These are phyloP conservation scores for Populus hybrid DNA, from an alignment of 441 rosid species.

Conservation along the genomic window DNA sequence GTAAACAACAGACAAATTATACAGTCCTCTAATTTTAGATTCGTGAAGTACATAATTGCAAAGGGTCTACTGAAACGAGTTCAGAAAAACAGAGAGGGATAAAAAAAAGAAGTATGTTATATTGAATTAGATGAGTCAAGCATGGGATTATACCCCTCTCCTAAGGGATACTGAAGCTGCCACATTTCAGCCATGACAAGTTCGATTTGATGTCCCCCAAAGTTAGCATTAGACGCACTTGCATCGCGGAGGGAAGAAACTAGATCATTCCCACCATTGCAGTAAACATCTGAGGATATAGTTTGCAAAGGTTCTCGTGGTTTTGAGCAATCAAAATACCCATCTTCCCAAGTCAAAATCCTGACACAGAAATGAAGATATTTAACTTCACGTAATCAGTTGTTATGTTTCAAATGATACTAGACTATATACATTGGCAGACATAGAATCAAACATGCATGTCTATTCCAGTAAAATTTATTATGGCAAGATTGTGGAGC, in stretches of 20 bases:
- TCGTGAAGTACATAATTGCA: background rate
- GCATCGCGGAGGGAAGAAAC: conserved; percentile 19
- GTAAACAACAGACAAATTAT: background rate
- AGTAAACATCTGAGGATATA: conserved; percentile 14
- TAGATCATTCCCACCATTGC: conserved; percentile 18
- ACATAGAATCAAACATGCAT: background rate
- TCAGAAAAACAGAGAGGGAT: too few relatives aligned
- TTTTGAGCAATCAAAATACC: conserved; percentile 32
- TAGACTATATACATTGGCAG: background rate
- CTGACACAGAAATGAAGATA: conserved; percentile 27
- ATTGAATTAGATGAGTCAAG: conserved; percentile 10
- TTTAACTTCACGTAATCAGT: background rate
- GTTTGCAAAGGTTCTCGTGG: conserved; percentile 21
- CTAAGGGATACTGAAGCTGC: conserved; percentile 36
- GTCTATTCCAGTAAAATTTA: background rate
- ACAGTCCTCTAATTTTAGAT: background rate
- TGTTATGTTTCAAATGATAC: background rate
- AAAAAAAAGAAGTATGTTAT: background rate
- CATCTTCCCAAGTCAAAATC: conserved; percentile 61
- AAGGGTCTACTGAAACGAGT: background rate
- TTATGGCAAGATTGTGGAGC: background rate
- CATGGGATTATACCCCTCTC: conserved; percentile 45
- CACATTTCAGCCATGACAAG: conserved; percentile 34
- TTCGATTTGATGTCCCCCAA: conserved; percentile 29
- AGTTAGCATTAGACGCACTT: conserved; percentile 9